Evolutionary conservation across 768 basidiomycete genomes (phyloP).

Genomic region (Nidularia pulvinata): DNA sequence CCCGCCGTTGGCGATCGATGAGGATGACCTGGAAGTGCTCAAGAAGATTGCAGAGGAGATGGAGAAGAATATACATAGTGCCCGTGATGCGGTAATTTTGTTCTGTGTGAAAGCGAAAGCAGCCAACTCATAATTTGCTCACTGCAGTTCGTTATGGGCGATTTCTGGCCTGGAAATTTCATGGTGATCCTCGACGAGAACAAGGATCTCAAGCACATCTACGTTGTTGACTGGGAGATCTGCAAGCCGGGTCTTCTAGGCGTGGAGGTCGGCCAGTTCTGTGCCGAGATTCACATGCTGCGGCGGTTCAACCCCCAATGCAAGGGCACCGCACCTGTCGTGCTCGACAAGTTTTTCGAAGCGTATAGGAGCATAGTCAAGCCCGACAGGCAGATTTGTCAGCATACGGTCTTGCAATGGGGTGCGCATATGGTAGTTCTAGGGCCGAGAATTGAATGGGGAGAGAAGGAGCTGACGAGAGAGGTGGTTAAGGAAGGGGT

Average conservation of each 20-base stretch:
- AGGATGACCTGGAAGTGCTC: conserved; percentile 26
- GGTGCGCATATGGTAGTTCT: conserved; percentile 55
- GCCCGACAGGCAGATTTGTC: conserved; percentile 24
- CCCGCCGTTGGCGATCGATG: conserved; percentile 37
- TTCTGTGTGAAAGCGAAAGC: neutral
- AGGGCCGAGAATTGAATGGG: conserved; percentile 53
- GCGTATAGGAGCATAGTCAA: conserved; percentile 33
- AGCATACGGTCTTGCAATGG: conserved; percentile 39
- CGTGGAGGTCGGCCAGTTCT: conserved; percentile 64
- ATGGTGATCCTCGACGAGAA: conserved; percentile 36
- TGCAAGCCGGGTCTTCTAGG: conserved; percentile 54
- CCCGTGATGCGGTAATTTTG: conserved; percentile 22
- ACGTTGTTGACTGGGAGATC: conserved; percentile 68
- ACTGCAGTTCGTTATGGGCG: conserved; percentile 56
- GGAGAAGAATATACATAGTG: conserved; percentile 15
- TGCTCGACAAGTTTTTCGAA: conserved; percentile 42
- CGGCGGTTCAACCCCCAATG: conserved; percentile 43
- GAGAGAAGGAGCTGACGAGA: conserved; percentile 41
- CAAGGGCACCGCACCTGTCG: conserved; percentile 25
- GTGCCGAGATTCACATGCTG: conserved; percentile 55
- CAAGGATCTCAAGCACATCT: conserved; percentile 35
- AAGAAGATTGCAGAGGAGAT: conserved; percentile 18
- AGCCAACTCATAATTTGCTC: neutral
- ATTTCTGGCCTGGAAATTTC: conserved; percentile 76
- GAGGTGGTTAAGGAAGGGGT: conserved; percentile 51